Conservation (phyloP, 495 filamentous ascomycete genomes). For the Penicillium simplicissimum region DNA sequence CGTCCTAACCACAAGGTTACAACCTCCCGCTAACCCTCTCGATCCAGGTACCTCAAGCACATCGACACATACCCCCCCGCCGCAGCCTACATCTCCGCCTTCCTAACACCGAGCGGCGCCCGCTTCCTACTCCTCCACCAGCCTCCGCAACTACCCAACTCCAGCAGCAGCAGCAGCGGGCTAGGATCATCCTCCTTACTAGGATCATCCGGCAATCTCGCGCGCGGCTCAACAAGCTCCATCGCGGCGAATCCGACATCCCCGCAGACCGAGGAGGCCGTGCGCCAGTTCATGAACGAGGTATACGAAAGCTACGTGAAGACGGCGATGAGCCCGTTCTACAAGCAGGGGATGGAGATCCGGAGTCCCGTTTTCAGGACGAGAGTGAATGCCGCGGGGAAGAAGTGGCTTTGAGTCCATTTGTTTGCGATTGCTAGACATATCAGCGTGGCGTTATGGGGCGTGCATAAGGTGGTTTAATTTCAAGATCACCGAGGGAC, state of each 20-base stretch:
- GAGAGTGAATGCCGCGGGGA: conserved; percentile 81
- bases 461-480: conserved; percentile 6
- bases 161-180: conserved; percentile 25
- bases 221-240: conserved; percentile 58
- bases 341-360: conserved; percentile 76
- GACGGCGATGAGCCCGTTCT: conserved; percentile 97
- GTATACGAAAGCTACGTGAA: conserved; percentile 95
- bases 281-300: conserved; percentile 88
- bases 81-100: conserved; percentile 85
- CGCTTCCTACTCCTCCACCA: conserved; percentile 89
- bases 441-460: conserved; percentile 27
- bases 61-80: conserved; percentile 83
- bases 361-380: conserved; percentile 79
- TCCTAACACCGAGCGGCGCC: conserved; percentile 71
- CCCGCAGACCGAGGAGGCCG: conserved; percentile 89
- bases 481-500: background rate
- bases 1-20: background rate
- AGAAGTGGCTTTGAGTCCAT: conserved; percentile 75
- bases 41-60: conserved; percentile 83
- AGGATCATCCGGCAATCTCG: conserved; percentile 30
- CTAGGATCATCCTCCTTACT: conserved; percentile 37
- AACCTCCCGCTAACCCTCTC: conserved; percentile 11
- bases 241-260: conserved; percentile 80
- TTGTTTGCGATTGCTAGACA: background rate
- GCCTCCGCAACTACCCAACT: conserved; percentile 53